A percentile compares a stretch with the other conserved stretches of the same genome.
These are phyloP conservation scores for Trypanosoma mega DNA, from an alignment of 208 protist genomes.

Conservation along the genomic window DNA sequence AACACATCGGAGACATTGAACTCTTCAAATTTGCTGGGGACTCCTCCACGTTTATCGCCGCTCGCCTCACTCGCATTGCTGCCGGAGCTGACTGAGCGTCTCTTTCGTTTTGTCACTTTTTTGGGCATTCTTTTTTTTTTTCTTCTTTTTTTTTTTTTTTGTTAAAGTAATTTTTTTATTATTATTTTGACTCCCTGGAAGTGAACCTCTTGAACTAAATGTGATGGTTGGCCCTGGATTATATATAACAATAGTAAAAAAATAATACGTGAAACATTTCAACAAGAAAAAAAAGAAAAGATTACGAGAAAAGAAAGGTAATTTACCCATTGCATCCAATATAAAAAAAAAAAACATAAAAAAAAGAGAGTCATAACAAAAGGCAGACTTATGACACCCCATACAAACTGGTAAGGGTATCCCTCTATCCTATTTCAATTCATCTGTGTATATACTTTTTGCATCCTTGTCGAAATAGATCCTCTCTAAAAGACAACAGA, in stretches of 20 bases:
- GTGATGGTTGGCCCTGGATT: too few relatives aligned
- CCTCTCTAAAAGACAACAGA: too few relatives aligned
- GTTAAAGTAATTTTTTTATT: background rate
- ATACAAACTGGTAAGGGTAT: too few relatives aligned
- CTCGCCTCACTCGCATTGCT: slow-evolving; percentile 26
- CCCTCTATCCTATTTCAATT: too few relatives aligned
- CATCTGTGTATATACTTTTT: background rate
- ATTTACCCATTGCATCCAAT: background rate
- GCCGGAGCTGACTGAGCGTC: slow-evolving; percentile 24
- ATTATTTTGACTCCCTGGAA: background rate
- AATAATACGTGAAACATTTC: too few relatives aligned
- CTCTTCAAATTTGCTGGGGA: slow-evolving; percentile 36
- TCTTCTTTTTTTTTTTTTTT: slow-evolving; percentile 2
- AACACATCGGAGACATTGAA: slow-evolving; percentile 33
- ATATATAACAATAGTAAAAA: too few relatives aligned
- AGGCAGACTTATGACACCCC: too few relatives aligned
- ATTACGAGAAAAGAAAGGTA: background rate
- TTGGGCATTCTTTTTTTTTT: slow-evolving; percentile 19
- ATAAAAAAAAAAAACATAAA: slow-evolving; percentile 5
- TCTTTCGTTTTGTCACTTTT: slow-evolving; percentile 27
- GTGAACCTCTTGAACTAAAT: background rate
- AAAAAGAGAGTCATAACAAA: background rate
- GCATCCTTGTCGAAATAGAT: background rate
- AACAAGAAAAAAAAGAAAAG: slow-evolving; percentile 12
- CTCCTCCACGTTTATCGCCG: slow-evolving; percentile 12